Evolutionary conservation across 108 stramenopile species (phyloP).

Genomic region (Pseudonitzschia delicatissima): DNA sequence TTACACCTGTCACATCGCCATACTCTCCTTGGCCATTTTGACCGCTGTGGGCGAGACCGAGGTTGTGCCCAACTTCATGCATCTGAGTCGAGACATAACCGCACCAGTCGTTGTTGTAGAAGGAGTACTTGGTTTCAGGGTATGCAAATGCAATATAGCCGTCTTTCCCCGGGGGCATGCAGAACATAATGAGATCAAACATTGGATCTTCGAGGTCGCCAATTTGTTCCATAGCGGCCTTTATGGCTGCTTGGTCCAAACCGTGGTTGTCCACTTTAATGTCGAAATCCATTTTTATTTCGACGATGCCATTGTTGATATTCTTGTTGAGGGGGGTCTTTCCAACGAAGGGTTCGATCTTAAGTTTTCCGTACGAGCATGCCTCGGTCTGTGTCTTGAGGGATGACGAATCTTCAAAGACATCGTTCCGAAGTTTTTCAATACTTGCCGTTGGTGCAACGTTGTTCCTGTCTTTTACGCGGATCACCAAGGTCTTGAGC

Average conservation of each 20-base stretch:
- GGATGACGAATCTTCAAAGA: not conserved
- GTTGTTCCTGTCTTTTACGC: not conserved
- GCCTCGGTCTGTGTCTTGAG: too few relatives aligned
- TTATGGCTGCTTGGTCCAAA: too few relatives aligned
- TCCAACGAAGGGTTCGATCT: too few relatives aligned
- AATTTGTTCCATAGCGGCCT: too few relatives aligned
- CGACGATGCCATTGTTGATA: too few relatives aligned
- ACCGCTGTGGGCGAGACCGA: constrained; percentile 53
- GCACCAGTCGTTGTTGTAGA: constrained; percentile 60
- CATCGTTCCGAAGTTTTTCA: not conserved
- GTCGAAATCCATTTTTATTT: too few relatives aligned
- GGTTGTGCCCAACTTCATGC: constrained; percentile 72
- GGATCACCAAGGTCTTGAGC: not conserved
- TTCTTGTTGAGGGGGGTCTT: too few relatives aligned
- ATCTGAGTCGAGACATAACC: constrained; percentile 32
- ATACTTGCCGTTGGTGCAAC: not conserved
- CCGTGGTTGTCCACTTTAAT: too few relatives aligned
- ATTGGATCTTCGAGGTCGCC: too few relatives aligned
- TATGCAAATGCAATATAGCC: constrained; percentile 32
- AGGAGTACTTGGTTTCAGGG: constrained; percentile 24
- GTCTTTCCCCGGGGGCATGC: constrained; percentile 39
- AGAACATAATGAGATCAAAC: constrained; percentile 54
- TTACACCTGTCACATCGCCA: constrained; percentile 48
- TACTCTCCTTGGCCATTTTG: constrained; percentile 32
- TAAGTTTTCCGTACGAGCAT: too few relatives aligned